phyloP scores from a whole-genome alignment of 2,329 filamentous ascomycete genomes.

The Xylariaceae sp. region DNA sequence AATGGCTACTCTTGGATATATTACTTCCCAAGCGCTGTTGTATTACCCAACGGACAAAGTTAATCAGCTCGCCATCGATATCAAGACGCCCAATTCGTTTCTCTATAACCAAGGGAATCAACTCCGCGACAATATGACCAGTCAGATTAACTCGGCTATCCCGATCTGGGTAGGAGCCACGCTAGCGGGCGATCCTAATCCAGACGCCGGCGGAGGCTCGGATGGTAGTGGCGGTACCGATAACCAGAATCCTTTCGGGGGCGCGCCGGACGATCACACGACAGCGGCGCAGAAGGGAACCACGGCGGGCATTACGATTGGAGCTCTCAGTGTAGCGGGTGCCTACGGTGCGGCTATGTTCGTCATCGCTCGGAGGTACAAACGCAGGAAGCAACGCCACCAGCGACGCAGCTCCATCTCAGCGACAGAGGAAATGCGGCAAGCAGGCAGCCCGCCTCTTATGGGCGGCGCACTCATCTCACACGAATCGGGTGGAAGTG shows the following conservation, averaged over 20 bases:
- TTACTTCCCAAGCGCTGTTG: conserved; percentile 72
- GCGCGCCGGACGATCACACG: conserved; percentile 36
- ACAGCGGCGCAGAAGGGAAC: conserved; percentile 57
- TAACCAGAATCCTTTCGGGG: conserved; percentile 39
- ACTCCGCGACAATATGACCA: conserved; percentile 67
- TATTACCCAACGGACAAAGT: conserved; percentile 70
- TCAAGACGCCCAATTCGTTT: conserved; percentile 64
- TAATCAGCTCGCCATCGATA: conserved; percentile 59
- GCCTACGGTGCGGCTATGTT: conserved; percentile 96
- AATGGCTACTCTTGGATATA: conserved; percentile 60
- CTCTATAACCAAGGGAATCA: conserved; percentile 66
- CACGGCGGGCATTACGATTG: conserved; percentile 65
- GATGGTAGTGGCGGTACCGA: conserved; percentile 32
- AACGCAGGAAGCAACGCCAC: conserved; percentile 74
- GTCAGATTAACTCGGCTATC: conserved; percentile 78
- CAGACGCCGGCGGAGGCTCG: conserved; percentile 35
- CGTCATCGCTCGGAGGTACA: conserved; percentile 83
- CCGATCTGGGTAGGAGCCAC: conserved; percentile 51
- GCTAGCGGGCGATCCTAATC: conserved; percentile 37
- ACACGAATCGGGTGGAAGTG: conserved; percentile 43
- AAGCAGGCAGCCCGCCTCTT: conserved; percentile 51
- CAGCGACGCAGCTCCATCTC: conserved; percentile 69
- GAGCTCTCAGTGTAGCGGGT: conserved; percentile 70
- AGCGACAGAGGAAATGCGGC: conserved; percentile 50
- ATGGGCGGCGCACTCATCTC: conserved; percentile 65